phyloP scores from a whole-genome alignment of 148 eudicot species.

The Dysphania ambrosioides region DNA sequence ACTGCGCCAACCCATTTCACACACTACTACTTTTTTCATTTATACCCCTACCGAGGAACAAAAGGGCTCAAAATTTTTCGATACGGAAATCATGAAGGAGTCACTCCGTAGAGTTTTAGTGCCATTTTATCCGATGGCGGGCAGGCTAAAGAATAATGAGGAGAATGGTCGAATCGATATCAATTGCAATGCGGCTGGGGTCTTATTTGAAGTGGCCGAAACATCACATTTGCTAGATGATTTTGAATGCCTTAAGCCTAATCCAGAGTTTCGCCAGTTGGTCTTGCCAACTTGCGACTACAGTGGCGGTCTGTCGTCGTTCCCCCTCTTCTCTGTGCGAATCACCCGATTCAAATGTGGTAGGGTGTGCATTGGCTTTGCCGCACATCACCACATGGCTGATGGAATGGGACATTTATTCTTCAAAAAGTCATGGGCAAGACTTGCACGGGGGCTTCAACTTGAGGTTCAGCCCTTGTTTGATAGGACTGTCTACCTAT shows the following conservation, averaged over 20 bases:
- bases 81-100: conserved; percentile 16
- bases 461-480: conserved; percentile 21
- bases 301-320: conserved; percentile 24
- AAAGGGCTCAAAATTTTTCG: too few species aligned
- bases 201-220: conserved; percentile 28
- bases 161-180: conserved; percentile 27
- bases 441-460: conserved; percentile 31
- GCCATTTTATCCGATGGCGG: conserved; percentile 34
- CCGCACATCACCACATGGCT: conserved; percentile 27
- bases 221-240: conserved; percentile 29
- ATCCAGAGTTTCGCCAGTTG: conserved; percentile 30
- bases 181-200: conserved; percentile 32
- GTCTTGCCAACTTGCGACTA: conserved; percentile 40
- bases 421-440: conserved; percentile 29
- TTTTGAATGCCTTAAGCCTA: conserved; percentile 47
- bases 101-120: conserved; percentile 26
- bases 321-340: conserved; percentile 42
- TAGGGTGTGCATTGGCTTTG: conserved; percentile 24
- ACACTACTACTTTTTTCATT: background rate
- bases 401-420: conserved; percentile 28
- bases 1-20: background rate
- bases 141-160: conserved; percentile 20
- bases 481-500: conserved; percentile 18
- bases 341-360: conserved; percentile 35
- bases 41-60: too few species aligned